A percentile compares a stretch with the other conserved stretches of the same genome.
phyloP scores from a whole-genome alignment of 495 filamentous ascomycete genomes.

The Endocarpon pusillum region DNA sequence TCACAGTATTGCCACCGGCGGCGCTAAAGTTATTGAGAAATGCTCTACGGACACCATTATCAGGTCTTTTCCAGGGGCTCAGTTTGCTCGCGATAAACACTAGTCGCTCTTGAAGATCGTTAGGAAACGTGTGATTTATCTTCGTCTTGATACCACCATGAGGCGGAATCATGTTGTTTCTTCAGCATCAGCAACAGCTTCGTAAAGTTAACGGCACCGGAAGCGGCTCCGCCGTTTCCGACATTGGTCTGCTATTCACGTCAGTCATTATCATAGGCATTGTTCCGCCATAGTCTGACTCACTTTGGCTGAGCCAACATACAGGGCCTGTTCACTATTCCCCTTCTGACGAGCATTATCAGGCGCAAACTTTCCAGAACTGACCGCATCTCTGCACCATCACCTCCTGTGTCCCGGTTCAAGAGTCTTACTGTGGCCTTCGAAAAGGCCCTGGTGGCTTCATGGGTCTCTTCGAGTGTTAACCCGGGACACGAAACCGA shows the following conservation, averaged over 20 bases:
- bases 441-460: too few species aligned
- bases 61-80: constrained; percentile 43
- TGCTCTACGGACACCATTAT: constrained; percentile 42
- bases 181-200: constrained; percentile 82
- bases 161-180: constrained; percentile 63
- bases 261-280: too few species aligned
- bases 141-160: constrained; percentile 77
- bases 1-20: constrained; percentile 35
- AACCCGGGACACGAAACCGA: too few species aligned
- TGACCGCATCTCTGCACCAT: too few species aligned
- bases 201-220: constrained; percentile 63
- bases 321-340: too few species aligned
- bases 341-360: too few species aligned
- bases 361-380: too few species aligned
- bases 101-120: constrained; percentile 53
- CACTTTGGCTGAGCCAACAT: too few species aligned
- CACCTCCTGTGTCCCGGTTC: too few species aligned
- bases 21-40: constrained; percentile 55
- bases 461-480: too few species aligned
- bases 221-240: constrained; percentile 78
- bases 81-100: constrained; percentile 47
- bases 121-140: constrained; percentile 69
- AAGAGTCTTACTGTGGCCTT: too few species aligned
- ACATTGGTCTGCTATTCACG: constrained; percentile 84
- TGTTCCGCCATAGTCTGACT: too few species aligned